These are phyloP conservation scores for Mitragyna speciosa DNA, from an alignment of 257 asterid genomes.

Conservation along the genomic window DNA sequence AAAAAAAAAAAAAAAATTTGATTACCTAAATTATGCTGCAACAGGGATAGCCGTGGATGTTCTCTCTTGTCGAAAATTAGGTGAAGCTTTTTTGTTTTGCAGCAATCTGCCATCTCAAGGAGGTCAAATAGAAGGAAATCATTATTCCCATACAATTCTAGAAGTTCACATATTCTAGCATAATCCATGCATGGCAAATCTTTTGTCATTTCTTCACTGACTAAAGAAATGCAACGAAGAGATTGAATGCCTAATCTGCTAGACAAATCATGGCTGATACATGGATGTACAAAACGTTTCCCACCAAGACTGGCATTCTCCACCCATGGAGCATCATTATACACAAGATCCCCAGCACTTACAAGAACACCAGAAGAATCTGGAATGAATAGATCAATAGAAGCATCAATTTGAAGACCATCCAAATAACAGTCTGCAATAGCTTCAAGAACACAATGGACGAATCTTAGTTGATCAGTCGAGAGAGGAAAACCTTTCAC, in stretches of 20 bases:
- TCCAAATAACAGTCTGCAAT: constrained; percentile 61
- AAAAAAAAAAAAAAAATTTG: not conserved
- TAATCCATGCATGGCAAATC: constrained; percentile 94
- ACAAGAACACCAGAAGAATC: constrained; percentile 81
- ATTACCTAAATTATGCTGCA: constrained; percentile 98
- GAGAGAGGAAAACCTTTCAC: constrained; percentile 61
- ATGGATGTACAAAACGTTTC: constrained; percentile 74
- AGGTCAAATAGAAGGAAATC: constrained; percentile 90
- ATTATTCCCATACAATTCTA: constrained; percentile 59
- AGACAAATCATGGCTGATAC: constrained; percentile 73
- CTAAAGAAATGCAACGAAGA: constrained; percentile 81
- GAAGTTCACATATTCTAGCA: constrained; percentile 68
- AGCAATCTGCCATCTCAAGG: constrained; percentile 95
- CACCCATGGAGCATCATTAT: constrained; percentile 97
- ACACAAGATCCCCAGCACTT: constrained; percentile 71
- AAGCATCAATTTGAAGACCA: constrained; percentile 45
- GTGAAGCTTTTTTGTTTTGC: constrained; percentile 89
- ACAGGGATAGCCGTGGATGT: constrained; percentile 76
- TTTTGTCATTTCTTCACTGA: constrained; percentile 81
- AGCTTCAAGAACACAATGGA: constrained; percentile 77
- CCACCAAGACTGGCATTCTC: constrained; percentile 64
- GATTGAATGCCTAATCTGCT: constrained; percentile 83
- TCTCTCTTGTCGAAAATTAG: constrained; percentile 89
- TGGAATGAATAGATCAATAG: constrained; percentile 59
- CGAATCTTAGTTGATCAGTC: constrained; percentile 78